Conservation (phyloP, 1,284 basidiomycete species). For the Sporisorium reilianum region DNA sequence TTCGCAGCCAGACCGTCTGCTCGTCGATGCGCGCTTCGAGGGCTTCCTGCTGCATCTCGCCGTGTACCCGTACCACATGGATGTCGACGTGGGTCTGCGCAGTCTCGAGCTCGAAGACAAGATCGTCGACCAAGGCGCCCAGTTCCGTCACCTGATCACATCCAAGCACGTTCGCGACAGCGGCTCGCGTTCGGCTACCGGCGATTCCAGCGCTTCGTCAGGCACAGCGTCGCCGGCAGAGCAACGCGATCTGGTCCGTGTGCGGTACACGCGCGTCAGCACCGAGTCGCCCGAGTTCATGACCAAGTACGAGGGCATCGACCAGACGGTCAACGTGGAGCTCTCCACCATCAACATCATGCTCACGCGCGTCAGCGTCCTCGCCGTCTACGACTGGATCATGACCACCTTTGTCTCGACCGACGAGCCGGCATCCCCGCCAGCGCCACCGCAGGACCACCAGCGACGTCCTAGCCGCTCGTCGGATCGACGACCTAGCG, state of each 20-base stretch:
- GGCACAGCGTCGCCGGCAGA: conserved; percentile 36
- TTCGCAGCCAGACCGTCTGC: conserved; percentile 76
- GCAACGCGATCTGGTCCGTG: conserved; percentile 78
- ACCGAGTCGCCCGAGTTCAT: conserved; percentile 88
- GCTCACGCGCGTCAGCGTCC: conserved; percentile 89
- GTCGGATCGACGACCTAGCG: conserved; percentile 44
- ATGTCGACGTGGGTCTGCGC: conserved; percentile 84
- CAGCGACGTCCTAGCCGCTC: conserved; percentile 41
- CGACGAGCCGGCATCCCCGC: conserved; percentile 19
- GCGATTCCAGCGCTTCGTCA: conserved; percentile 33
- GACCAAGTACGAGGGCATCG: conserved; percentile 84
- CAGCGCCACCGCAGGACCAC: conserved; percentile 17
- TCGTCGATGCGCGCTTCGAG: conserved; percentile 85
- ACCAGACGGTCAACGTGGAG: conserved; percentile 87
- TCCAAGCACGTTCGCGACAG: conserved; percentile 73
- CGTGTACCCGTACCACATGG: conserved; percentile 76
- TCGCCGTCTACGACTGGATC: conserved; percentile 95
- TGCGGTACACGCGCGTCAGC: conserved; percentile 85
- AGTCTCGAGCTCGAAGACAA: conserved; percentile 73
- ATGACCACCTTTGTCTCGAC: conserved; percentile 76
- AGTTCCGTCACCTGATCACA: conserved; percentile 78
- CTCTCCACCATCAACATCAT: conserved; percentile 93
- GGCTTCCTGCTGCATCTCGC: conserved; percentile 74
- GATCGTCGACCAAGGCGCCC: conserved; percentile 76
- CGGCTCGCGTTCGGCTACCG: conserved; percentile 29